phyloP scores from a whole-genome alignment of 306 rosid species.

The Argentina anserina region DNA sequence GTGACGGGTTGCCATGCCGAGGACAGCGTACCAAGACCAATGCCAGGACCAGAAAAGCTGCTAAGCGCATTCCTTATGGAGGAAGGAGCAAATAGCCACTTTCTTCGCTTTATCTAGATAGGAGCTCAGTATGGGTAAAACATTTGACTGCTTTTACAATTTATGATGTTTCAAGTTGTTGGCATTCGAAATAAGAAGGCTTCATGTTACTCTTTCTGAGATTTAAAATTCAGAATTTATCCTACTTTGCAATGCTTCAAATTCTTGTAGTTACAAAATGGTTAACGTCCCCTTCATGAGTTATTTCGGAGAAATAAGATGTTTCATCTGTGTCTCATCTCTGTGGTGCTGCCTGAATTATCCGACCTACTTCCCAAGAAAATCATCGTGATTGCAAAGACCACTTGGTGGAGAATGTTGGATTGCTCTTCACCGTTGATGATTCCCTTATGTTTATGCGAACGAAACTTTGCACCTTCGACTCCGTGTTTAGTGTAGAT shows the following conservation, averaged over 20 bases:
- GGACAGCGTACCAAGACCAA: conserved; percentile 36
- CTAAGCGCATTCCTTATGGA: not conserved
- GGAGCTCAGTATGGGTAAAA: not conserved
- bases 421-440: too few species aligned
- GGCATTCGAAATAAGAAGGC: not conserved
- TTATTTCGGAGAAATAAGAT: too few species aligned
- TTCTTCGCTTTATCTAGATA: not conserved
- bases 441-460: too few species aligned
- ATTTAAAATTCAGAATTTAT: not conserved
- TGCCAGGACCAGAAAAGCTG: conserved; percentile 22
- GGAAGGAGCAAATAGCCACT: conserved; percentile 11
- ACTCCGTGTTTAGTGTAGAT: too few species aligned
- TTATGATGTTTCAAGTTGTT: conserved; percentile 2
- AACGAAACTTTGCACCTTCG: too few species aligned
- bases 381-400: too few species aligned
- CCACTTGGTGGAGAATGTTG: too few species aligned
- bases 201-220: not conserved
- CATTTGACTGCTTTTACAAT: not conserved
- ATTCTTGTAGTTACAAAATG: not conserved
- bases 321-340: too few species aligned
- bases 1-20: conserved; percentile 27
- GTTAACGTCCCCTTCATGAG: not conserved
- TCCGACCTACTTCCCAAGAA: too few species aligned
- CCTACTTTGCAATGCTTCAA: not conserved
- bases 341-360: too few species aligned